Base-by-base conservation (phyloP, 2,329 filamentous ascomycete genomes). In the Keithomyces neogunnii region DNA sequence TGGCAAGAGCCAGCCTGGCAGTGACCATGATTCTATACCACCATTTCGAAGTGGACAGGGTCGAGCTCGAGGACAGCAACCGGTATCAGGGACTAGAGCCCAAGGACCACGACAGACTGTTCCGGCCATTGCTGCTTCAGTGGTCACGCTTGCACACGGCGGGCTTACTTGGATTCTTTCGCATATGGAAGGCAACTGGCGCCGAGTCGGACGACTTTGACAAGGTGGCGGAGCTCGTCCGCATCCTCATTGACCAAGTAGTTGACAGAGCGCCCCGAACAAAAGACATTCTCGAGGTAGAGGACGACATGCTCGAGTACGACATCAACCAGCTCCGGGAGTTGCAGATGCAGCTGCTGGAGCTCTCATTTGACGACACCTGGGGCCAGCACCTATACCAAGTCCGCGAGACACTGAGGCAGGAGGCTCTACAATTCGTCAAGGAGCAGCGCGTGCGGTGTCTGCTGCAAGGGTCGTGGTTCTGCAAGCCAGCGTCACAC, bases 381-480 rank as follows among this genome's bases (percentile, higher is more conserved):
- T 99, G 93, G 93, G 91, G 91, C 10, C 82, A 88, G 55, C 90
- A 97, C 68, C 76, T 99, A 31, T 81, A 81, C 56, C 89, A 93
- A 69, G 88, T 96, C n/a, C 86, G 90, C 35, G 89, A 96, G 50
- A 89, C 95, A 66, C 77, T 97, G 44, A 87, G 89, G 59, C 84
- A 92, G 61, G 93, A 99, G 68, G 90, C 92, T 9, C 72, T 96
- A 50, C 89, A 96, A 62, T 99, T 99, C 63, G 88, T 97, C 69
- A 96, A 96, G 69, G 93, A 99, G 70, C 93, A 99, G 68, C 84
- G 93, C 38, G 88, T 97, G 55, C 81, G 93, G 50, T 96, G 91
- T 64, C 74, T 99, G 39, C 78, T 97, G 3, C 80, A 89, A 58
- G 93, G 93, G 5, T 84, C 87, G 8, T 99, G 93, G 93, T 99